Base-by-base conservation (phyloP, 129 eudicot species). In the Calendula officinalis region DNA sequence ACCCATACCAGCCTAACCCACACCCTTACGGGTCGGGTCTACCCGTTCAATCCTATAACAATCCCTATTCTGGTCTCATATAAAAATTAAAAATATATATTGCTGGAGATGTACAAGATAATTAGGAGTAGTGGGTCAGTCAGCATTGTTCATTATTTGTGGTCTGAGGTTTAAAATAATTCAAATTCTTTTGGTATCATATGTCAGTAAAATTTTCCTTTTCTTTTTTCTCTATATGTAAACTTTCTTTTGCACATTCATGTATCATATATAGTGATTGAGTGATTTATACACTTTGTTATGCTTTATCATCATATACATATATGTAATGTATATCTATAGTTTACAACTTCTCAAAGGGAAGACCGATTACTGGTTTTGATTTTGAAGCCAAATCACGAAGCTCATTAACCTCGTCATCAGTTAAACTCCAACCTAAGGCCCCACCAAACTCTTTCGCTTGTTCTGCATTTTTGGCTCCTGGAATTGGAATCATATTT, bases 401-500 rank as follows among this genome's bases (percentile, higher is more conserved):
- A 62, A 94, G 90, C 84, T 94, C 95, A 10, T 70, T 79, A 33
- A 83, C 77, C 65, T 94, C 85, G 8, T 86, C 88, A 5, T n/a
- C 51, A 47, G 64, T 74, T 12, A 94, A 88, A 41, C 52, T 72
- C 99, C 99, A 94, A 9, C 97, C 97, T 3, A 94, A 67, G 32
- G 97, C 95, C 13, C 99, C 99, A 5, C 77, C 84, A 73, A 94
- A 94, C 60, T 94, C 99, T 60, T 74, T 51, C 1, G 97, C 97
- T 65, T 88, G 99, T 69, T 88, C 88, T 12, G 81, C 92, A 62
- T 94, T 86, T 76, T 85, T 89, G 66, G 99, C 99, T 47, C 99
- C 99, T 0, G 99, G 99, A 56, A 94, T 94, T 0, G 99, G 99
- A 37, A 94, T 83, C 15, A 94, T 90, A 60, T 94, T 94, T n/a